Conservation (phyloP, 164 flowering plant species). For the Stephania japonica region DNA sequence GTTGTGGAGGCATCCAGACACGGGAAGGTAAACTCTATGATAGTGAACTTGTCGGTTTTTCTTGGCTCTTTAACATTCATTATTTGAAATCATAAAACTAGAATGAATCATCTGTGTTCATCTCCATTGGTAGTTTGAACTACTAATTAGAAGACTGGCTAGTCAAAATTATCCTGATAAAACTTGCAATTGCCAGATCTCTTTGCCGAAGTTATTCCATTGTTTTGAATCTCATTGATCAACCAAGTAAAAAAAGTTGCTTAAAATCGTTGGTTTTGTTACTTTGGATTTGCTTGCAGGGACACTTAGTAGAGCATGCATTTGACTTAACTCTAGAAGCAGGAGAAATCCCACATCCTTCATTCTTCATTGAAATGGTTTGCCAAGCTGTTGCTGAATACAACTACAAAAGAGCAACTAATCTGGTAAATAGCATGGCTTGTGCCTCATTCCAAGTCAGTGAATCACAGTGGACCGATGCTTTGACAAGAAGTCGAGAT, state of each 20-base stretch:
- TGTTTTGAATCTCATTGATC: too few species aligned
- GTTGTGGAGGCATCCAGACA: slow-evolving; percentile 81
- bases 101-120: neutral
- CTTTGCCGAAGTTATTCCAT: too few species aligned
- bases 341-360: slow-evolving; percentile 63
- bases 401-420: slow-evolving; percentile 47
- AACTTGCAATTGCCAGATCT: too few species aligned
- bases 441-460: slow-evolving; percentile 62
- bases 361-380: slow-evolving; percentile 64
- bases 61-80: slow-evolving; percentile 1
- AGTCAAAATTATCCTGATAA: neutral
- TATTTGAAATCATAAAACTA: neutral
- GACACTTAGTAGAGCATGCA: slow-evolving; percentile 80
- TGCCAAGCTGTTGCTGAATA: slow-evolving; percentile 41
- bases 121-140: neutral
- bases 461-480: slow-evolving; percentile 67
- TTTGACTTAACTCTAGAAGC: slow-evolving; percentile 70
- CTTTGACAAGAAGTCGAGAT: slow-evolving; percentile 36
- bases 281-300: slow-evolving; percentile 35
- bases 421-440: slow-evolving; percentile 51
- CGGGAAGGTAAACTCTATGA: slow-evolving; percentile 56
- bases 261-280: neutral
- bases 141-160: neutral
- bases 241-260: neutral
- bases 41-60: neutral